Percentiles rank a stretch among this genome's conserved stretches.
Evolutionary conservation across 2,329 filamentous ascomycete genomes (phyloP).

Genomic region (Gyromitra esculenta): DNA sequence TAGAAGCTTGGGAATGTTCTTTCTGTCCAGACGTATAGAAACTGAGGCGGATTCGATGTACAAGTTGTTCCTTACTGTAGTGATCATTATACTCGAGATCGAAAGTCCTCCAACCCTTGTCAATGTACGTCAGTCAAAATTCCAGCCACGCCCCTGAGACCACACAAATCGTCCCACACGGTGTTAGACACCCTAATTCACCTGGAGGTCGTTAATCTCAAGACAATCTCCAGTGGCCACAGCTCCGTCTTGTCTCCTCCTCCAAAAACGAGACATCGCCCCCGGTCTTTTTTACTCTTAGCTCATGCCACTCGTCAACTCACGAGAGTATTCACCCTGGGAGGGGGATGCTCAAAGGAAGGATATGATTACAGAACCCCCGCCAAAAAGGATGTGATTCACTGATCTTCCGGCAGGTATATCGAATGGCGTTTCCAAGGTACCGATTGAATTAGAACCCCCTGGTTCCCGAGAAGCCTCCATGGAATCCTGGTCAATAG

Average conservation of each 20-base stretch:
- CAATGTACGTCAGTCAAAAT: conserved; percentile 39
- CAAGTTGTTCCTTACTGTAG: conserved; percentile 15
- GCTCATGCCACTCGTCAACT: conserved; percentile 19
- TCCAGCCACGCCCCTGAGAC: conserved; percentile 39
- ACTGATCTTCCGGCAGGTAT: conserved; percentile 46
- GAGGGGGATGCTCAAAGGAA: conserved; percentile 21
- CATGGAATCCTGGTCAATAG: conserved; percentile 35
- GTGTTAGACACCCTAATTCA: conserved; percentile 39
- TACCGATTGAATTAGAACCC: conserved; percentile 22
- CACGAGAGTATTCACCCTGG: conserved; percentile 23
- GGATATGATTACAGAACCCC: conserved; percentile 9
- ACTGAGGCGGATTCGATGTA: conserved; percentile 16
- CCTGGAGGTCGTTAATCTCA: conserved; percentile 44
- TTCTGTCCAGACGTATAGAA: conserved; percentile 15
- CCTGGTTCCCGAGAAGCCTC: conserved; percentile 36
- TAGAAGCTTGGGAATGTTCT: conserved; percentile 31
- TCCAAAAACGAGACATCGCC: conserved; percentile 37
- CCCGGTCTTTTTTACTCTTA: conserved; percentile 15
- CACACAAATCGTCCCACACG: conserved; percentile 24
- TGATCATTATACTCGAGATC: conserved; percentile 27
- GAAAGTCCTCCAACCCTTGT: conserved; percentile 20
- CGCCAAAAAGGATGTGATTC: conserved; percentile 38
- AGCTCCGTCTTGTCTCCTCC: conserved; percentile 23
- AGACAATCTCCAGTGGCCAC: conserved; percentile 22
- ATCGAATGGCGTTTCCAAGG: conserved; percentile 33